Conservation (phyloP, 2,329 filamentous ascomycete species). For the Bipolaris sorokiniana region DNA sequence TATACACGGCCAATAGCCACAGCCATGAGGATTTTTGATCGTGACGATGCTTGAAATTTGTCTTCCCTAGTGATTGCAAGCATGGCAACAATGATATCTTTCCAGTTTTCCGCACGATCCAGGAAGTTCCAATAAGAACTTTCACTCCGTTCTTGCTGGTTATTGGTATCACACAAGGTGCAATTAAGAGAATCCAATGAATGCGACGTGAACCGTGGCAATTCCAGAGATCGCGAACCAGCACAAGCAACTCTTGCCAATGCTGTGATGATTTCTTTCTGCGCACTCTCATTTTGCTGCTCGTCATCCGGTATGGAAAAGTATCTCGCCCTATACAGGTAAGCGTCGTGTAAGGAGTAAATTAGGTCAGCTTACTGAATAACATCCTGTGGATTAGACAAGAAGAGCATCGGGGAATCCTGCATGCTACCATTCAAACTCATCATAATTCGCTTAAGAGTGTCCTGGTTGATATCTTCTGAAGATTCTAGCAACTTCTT, state of each 20-base stretch:
- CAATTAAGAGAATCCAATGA: constrained; percentile 28
- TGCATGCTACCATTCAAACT: constrained; percentile 33
- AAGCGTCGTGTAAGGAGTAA: constrained; percentile 1
- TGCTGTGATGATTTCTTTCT: constrained; percentile 35
- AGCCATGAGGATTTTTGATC: constrained; percentile 42
- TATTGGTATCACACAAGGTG: constrained; percentile 32
- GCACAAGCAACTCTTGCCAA: constrained; percentile 45
- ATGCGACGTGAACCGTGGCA: neutral
- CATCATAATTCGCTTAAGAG: constrained; percentile 31
- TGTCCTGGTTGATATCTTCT: constrained; percentile 16
- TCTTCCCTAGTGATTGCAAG: constrained; percentile 38
- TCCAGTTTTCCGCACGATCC: constrained; percentile 38
- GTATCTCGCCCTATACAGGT: constrained; percentile 34
- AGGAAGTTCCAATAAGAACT: constrained; percentile 35
- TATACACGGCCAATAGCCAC: constrained; percentile 68
- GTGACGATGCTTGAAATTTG: constrained; percentile 38
- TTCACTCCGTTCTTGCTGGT: neutral
- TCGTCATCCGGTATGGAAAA: constrained; percentile 21
- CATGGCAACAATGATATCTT: constrained; percentile 39
- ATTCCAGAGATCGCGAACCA: constrained; percentile 33
- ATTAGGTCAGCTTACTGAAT: constrained; percentile 30
- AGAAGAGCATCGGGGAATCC: constrained; percentile 27
- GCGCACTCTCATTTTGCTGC: constrained; percentile 25
- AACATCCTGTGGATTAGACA: constrained; percentile 34
- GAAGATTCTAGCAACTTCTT: constrained; percentile 26